phyloP scores from a whole-genome alignment of 2,329 filamentous ascomycete species.

The Podosphaera xanthii region DNA sequence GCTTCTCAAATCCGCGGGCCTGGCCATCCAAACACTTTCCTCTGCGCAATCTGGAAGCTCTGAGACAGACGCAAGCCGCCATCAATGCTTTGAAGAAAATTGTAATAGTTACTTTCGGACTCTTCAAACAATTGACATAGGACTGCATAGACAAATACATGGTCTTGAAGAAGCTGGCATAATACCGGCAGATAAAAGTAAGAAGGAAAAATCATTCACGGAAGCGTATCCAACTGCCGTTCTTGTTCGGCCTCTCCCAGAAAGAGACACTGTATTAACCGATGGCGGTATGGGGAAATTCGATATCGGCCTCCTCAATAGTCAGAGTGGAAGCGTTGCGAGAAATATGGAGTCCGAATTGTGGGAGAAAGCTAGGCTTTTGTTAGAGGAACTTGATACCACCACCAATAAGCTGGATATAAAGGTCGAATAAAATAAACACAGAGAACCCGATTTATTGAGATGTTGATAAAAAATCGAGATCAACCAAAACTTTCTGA shows the following conservation, averaged over 20 bases:
- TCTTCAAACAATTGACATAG: slow-evolving; percentile 51
- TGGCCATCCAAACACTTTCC: slow-evolving; percentile 40
- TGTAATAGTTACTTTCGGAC: slow-evolving; percentile 47
- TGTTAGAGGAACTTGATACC: slow-evolving; percentile 23
- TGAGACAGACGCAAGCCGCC: slow-evolving; percentile 6
- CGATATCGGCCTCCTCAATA: slow-evolving; percentile 79
- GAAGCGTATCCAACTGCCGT: not conserved
- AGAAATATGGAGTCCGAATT: slow-evolving; percentile 67
- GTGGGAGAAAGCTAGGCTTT: slow-evolving; percentile 36
- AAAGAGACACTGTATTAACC: slow-evolving; percentile 5
- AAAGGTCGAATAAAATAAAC: no score
- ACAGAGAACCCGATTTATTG: no score
- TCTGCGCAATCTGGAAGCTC: slow-evolving; percentile 18
- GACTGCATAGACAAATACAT: slow-evolving; percentile 52
- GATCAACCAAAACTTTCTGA: no score
- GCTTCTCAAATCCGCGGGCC: slow-evolving; percentile 34
- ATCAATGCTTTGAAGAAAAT: slow-evolving; percentile 30
- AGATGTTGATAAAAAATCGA: no score
- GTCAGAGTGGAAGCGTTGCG: slow-evolving; percentile 58
- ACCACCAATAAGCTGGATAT: not conserved
- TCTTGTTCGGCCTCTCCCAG: slow-evolving; percentile 4
- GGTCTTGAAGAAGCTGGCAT: slow-evolving; percentile 66
- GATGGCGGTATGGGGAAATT: slow-evolving; percentile 29
- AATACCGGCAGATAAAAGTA: slow-evolving; percentile 23
- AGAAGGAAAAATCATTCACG: slow-evolving; percentile 6